Base-by-base conservation (phyloP, 371 early-diverging fungal genomes). In the Mucor circinelloides region DNA sequence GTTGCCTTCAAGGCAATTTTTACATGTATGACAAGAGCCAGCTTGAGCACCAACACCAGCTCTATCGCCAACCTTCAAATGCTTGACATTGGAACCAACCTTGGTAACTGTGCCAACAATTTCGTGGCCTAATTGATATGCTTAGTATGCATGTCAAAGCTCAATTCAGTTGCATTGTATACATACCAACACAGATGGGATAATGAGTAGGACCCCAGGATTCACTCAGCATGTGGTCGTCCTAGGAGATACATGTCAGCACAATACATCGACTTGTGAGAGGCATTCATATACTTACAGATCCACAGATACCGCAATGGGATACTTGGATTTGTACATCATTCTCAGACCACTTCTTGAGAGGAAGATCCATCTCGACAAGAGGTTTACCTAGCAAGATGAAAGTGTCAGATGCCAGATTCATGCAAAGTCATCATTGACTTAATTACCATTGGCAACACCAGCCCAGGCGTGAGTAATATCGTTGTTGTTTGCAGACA, bases 11-110 rank as follows among this genome's bases (percentile, higher is more conserved):
- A 56, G 30, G 56, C 72, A 72, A 3, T 88, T 9, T 54, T 21
- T 42, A 44, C 80, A 82, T 27, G 74, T 38, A 6, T 34, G 46
- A 52, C 86, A 84, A 9, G 83, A 68, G 17, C 72, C 72, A 19
- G 74, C 75, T 72, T 87, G 84, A 36, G 83, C 84, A 27, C 91
- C 90, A 10, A 85, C 85, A 19, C 93, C 93, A 34, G 90, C 91
- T n/a, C 82, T 55, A 63, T 89, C 89, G 40, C 90, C 93, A 40
- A 75, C 74, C 30, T 69, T 69, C 46, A 87, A 60, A 38, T 83
- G 56, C 13, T 64, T 73, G 9, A 84, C 84, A 46, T 77, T 68
- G 3, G 66, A 69, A 46, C 89, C 89, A n/a, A 75, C 74, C 30
- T 69, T 69, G 23, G 79, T 76, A 13, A 83, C 75, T 21, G 67